Conservation (phyloP, 2,329 filamentous ascomycete species). For the Sporothrix brasiliensis region DNA sequence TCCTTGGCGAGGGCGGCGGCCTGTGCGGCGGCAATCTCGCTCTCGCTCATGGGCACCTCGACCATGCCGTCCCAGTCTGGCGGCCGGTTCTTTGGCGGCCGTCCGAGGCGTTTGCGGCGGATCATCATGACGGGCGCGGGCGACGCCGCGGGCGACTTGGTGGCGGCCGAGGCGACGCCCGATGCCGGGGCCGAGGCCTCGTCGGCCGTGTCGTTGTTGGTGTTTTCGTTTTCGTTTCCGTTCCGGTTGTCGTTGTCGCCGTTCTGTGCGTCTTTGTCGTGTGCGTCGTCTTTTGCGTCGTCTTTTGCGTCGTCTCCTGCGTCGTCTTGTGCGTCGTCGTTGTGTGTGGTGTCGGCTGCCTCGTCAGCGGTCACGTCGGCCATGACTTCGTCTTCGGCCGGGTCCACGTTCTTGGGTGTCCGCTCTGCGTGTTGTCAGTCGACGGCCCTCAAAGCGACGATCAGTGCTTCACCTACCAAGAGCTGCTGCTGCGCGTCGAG, state of each 20-base stretch:
- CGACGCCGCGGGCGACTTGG: slow-evolving; percentile 50
- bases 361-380: slow-evolving; percentile 44
- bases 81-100: slow-evolving; percentile 81
- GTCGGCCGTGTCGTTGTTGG: slow-evolving; percentile 51
- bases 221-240: slow-evolving; percentile 46
- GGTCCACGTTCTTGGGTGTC: slow-evolving; percentile 50
- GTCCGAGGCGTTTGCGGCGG: slow-evolving; percentile 76
- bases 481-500: slow-evolving; percentile 49
- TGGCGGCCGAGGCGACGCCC: slow-evolving; percentile 41
- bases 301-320: slow-evolving; percentile 52
- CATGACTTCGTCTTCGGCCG: slow-evolving; percentile 52
- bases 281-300: slow-evolving; percentile 53
- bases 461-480: slow-evolving; percentile 43
- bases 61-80: slow-evolving; percentile 74
- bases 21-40: slow-evolving; percentile 31
- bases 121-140: slow-evolving; percentile 65
- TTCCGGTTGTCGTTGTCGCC: slow-evolving; percentile 49
- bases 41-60: slow-evolving; percentile 57
- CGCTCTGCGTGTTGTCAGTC: slow-evolving; percentile 47
- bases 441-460: neutral
- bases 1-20: slow-evolving; percentile 35
- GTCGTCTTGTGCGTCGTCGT: slow-evolving; percentile 52
- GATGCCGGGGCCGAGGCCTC: slow-evolving; percentile 44
- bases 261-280: slow-evolving; percentile 55
- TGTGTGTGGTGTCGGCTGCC: slow-evolving; percentile 52